phyloP scores from a whole-genome alignment of 2,329 filamentous ascomycete species.

The Grosmannia huntii region DNA sequence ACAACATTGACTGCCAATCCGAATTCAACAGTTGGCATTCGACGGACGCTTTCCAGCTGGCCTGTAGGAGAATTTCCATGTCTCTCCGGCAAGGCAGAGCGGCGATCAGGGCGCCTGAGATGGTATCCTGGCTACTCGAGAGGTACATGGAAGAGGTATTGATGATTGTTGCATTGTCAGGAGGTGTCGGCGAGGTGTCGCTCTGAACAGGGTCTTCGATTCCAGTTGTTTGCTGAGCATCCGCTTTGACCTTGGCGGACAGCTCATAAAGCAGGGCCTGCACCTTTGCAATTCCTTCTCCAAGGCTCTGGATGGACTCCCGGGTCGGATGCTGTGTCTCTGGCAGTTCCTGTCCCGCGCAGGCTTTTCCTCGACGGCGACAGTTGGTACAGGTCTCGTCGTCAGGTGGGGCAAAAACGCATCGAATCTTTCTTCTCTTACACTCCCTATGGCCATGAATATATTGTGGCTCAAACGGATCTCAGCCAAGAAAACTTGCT shows the following conservation, averaged over 20 bases:
- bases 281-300: background rate
- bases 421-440: background rate
- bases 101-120: background rate
- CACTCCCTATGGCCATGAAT: background rate
- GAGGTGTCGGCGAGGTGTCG: background rate
- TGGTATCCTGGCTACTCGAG: background rate
- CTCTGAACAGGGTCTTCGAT: background rate
- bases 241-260: background rate
- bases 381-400: background rate
- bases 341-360: background rate
- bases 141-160: background rate
- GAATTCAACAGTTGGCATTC: background rate
- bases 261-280: background rate
- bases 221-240: background rate
- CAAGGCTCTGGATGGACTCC: background rate
- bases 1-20: background rate
- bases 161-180: background rate
- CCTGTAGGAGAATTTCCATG: background rate
- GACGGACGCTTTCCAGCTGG: background rate
- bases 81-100: background rate
- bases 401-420: background rate
- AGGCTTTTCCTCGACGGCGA: background rate
- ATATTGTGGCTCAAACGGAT: background rate
- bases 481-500: background rate
- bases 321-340: background rate